Base-by-base conservation (phyloP, 2,329 filamentous ascomycete genomes). In the Xylaria sp. region DNA sequence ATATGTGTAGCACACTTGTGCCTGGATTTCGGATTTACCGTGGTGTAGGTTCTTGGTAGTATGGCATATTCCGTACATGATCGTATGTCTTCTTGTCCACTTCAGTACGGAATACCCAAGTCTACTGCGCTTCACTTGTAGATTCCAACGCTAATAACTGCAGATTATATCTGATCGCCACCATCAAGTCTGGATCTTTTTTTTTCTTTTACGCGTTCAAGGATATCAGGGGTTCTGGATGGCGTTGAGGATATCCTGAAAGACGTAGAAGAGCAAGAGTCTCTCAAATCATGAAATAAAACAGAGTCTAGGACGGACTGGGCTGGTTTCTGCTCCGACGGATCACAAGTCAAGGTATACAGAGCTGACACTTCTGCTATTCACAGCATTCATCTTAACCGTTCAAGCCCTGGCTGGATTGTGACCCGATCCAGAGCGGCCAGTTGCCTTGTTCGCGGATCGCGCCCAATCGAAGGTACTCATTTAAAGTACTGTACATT, bases 51-150 rank as follows among this genome's bases (percentile, higher is more conserved):
- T 52, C 37, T 54, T 52, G 37, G 52, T 30, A 42, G 16, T 42
- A 42, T 42, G 42, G 42, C 42, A 46, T 46, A 5, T 30, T 30
- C 23, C 23, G 23, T 30, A n/a, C 11, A n/a, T n/a, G 13, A 46
- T 48, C 51, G 51, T 62, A 55, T 19, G 57, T 54, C 57, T 59
- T 51, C 44, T 42, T 55, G 57, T 62, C 57, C 55, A 59, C 57
- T 57, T 58, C 34, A 54, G 48, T 37, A 42, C 9, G 8, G 37
- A 30, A 30, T 30, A 30, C 23, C 23, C 23, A 30, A 30, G n/a
- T 34, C 30, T 50, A 48, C 47, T 35, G 18, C 39, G 35, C 48
- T 46, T 9, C 8, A 37, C 35, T 3, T 42, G 16, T 19, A 7
- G 7, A 47, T 18, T 42, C 30, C 9, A 13, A 52, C 16, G 16